phyloP scores from a whole-genome alignment of 352 stramenopile genomes.

The Globisporangium iwayamae region DNA sequence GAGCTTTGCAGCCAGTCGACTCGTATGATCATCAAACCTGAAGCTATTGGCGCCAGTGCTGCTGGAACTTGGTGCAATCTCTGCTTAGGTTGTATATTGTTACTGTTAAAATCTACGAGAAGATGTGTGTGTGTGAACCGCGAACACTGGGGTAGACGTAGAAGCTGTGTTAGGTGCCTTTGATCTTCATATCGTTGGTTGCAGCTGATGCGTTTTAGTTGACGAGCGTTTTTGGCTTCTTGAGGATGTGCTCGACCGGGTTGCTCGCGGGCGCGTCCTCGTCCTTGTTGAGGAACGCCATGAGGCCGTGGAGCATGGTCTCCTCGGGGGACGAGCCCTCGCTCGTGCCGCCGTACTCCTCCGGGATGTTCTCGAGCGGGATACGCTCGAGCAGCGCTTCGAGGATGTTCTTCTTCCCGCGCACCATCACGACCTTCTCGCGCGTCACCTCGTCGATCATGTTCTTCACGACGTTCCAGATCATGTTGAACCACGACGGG shows the following conservation, averaged over 20 bases:
- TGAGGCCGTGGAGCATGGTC: slow-evolving; percentile 65
- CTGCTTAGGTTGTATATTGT: background rate
- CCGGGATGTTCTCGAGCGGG: slow-evolving; percentile 71
- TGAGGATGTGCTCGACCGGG: slow-evolving; percentile 46
- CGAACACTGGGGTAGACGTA: background rate
- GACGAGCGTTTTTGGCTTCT: slow-evolving; percentile 19
- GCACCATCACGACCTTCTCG: slow-evolving; percentile 91
- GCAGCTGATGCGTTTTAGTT: background rate
- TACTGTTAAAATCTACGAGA: slow-evolving; percentile 7
- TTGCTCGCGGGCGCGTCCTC: slow-evolving; percentile 46
- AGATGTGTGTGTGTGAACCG: background rate
- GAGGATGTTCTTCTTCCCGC: slow-evolving; percentile 79
- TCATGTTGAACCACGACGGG: slow-evolving; percentile 91
- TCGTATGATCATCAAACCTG: background rate
- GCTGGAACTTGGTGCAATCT: background rate
- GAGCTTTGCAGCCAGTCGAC: background rate
- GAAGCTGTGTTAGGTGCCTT: background rate
- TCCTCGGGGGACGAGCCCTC: slow-evolving; percentile 64
- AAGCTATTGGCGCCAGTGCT: background rate
- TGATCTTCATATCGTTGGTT: background rate
- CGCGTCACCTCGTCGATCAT: slow-evolving; percentile 92
- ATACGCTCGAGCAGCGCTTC: slow-evolving; percentile 73
- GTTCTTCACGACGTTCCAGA: slow-evolving; percentile 92
- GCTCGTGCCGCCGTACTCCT: slow-evolving; percentile 72
- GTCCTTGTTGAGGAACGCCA: slow-evolving; percentile 73